phyloP scores from a whole-genome alignment of 2,329 filamentous ascomycete genomes.

The Neurospora crassa region DNA sequence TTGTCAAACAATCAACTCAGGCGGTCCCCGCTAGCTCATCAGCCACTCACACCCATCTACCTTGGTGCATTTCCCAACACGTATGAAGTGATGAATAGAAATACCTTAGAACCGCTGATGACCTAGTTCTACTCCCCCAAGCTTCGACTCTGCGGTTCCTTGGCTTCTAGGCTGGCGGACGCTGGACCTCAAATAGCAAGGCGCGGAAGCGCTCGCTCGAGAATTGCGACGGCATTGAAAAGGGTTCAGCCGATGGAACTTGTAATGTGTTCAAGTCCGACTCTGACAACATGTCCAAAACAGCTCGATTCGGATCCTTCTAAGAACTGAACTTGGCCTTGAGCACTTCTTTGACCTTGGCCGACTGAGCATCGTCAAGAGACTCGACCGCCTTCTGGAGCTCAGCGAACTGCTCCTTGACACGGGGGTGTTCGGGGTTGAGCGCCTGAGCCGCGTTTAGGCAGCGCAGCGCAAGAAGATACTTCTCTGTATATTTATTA shows the following conservation, averaged over 20 bases:
- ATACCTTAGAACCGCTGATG: not conserved
- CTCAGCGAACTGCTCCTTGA: constrained; percentile 65
- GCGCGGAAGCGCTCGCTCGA: not conserved
- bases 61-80: not conserved
- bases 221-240: not conserved
- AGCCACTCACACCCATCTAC: not conserved
- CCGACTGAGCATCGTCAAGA: constrained; percentile 48
- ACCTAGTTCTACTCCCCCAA: not conserved
- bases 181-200: not conserved
- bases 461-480: constrained; percentile 77
- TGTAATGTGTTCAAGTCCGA: not conserved
- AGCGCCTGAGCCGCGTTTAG: constrained; percentile 64
- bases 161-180: not conserved
- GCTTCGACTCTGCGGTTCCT: not conserved
- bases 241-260: not conserved
- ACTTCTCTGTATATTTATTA: constrained; percentile 56
- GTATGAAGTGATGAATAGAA: not conserved
- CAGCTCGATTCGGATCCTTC: not conserved
- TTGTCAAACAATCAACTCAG: not conserved
- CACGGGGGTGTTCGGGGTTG: constrained; percentile 57
- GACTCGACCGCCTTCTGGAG: constrained; percentile 55
- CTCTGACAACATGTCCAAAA: not conserved
- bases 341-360: constrained; percentile 60
- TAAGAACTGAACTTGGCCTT: constrained; percentile 49
- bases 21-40: not conserved